phyloP scores from a whole-genome alignment of 1,284 basidiomycete genomes.

The Moesziomyces aphidis region DNA sequence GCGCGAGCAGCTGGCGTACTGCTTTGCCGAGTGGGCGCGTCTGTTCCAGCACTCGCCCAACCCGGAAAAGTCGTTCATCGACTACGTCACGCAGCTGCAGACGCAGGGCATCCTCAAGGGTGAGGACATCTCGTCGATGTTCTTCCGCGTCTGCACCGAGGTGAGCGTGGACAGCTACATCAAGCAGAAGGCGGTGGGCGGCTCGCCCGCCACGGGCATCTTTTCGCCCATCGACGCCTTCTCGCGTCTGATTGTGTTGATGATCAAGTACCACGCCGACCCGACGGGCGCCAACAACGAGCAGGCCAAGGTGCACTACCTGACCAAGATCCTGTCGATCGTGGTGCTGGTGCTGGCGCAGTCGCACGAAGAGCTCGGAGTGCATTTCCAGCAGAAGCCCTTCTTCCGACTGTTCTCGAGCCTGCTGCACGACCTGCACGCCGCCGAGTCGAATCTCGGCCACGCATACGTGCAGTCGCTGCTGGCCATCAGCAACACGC shows the following conservation, averaged over 20 bases:
- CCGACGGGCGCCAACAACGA: conserved; percentile 85
- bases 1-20: conserved; percentile 73
- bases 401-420: conserved; percentile 99
- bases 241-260: conserved; percentile 93
- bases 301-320: conserved; percentile 93
- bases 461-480: conserved; percentile 89
- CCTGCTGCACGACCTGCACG: conserved; percentile 88
- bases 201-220: conserved; percentile 76
- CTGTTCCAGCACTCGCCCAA: conserved; percentile 91
- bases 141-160: conserved; percentile 98
- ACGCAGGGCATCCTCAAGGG: conserved; percentile 96
- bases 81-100: conserved; percentile 95
- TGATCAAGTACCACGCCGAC: conserved; percentile 99
- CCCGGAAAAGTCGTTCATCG: conserved; percentile 93
- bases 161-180: conserved; percentile 91
- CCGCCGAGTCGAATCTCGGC: conserved; percentile 82
- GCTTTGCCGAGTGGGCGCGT: conserved; percentile 86
- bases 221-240: conserved; percentile 96
- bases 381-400: conserved; percentile 93
- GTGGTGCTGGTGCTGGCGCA: conserved; percentile 95
- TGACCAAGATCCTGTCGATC: conserved; percentile 97
- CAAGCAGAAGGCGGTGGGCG: conserved; percentile 83
- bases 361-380: conserved; percentile 91
- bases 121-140: conserved; percentile 95
- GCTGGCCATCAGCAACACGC: conserved; percentile 87